Base-by-base conservation (phyloP, 257 asterid species). In the Nicotiana noctiflora region DNA sequence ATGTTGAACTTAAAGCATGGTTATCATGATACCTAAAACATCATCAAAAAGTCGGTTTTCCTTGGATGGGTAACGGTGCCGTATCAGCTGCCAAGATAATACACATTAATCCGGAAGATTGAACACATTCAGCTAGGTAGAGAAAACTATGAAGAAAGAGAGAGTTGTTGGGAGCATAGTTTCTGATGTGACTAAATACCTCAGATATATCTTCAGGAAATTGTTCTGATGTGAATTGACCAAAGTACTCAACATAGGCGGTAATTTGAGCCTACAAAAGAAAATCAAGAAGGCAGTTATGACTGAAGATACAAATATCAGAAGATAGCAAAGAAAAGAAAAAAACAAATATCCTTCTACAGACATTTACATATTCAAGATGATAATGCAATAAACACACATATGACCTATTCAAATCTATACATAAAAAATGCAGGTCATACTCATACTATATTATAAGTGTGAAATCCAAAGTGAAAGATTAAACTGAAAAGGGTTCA, bases 181-280 rank as follows among this genome's bases (percentile, higher is more conserved):
- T 76, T 79, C 82, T 82, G 78, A 59, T 61, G 64, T 77, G 55
- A 82, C 72, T 77, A 81, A 81, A 70, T 91, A 94, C 99, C 98
- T 96, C 97, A 11, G 97, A 95, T 84, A 96, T 89, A 70, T 96
- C 98, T 85, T 96, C 99, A 63, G 99, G 91, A 91, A 96, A 96
- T 56, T 91, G 97, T 87, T 93, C 98, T 55, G 98, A 93, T 79
- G 98, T 93, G 90, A 93, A 95, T 51, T 95, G 98, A 82, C 96
- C 98, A 85, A 95, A 95, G 86, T 89, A 95, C 86, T 95, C 97
- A 63, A 93, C 99, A 72, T 91, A 95, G 52, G 99, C 99, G 76
- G 93, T 89, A 79, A 84, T 88, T 88, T 95, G 98, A 89, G 92
- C 98, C 99, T 93, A 81, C 74, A 82, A 79, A 40, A 23, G 40